These are phyloP conservation scores for Colletotrichum sp. DNA, from an alignment of 2,329 filamentous ascomycete species.

Conservation along the genomic window DNA sequence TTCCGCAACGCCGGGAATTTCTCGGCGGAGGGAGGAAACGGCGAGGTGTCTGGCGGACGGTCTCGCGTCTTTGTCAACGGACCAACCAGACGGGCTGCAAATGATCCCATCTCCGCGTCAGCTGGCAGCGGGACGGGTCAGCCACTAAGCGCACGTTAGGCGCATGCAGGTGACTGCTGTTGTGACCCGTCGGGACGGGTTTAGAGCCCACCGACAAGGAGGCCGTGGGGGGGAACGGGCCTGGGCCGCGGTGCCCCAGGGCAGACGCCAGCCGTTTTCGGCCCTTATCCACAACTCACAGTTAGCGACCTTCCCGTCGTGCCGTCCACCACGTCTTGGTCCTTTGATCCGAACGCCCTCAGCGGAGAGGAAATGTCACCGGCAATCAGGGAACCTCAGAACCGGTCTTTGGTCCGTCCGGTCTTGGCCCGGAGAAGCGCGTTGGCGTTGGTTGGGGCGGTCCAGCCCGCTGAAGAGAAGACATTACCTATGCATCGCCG, in stretches of 20 bases:
- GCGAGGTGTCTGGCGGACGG: neutral
- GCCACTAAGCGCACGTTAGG: neutral
- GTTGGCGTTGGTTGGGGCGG: neutral
- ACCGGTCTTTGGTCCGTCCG: neutral
- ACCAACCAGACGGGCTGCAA: neutral
- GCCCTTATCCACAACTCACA: neutral
- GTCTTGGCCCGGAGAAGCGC: neutral
- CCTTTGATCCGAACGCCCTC: constrained; percentile 3
- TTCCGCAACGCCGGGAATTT: constrained; percentile 5
- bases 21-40: neutral
- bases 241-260: neutral
- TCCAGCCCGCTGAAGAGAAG: neutral
- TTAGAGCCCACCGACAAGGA: neutral
- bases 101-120: neutral
- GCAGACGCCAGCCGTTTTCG: neutral
- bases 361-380: neutral
- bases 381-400: neutral
- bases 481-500: neutral
- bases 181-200: neutral
- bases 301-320: neutral
- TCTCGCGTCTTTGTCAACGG: neutral
- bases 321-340: neutral
- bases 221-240: neutral
- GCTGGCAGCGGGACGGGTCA: neutral
- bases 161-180: neutral